Percentiles rank a stretch among this genome's conserved stretches.
Evolutionary conservation across 768 basidiomycete genomes (phyloP).

Genomic region (Naematelia encephala): DNA sequence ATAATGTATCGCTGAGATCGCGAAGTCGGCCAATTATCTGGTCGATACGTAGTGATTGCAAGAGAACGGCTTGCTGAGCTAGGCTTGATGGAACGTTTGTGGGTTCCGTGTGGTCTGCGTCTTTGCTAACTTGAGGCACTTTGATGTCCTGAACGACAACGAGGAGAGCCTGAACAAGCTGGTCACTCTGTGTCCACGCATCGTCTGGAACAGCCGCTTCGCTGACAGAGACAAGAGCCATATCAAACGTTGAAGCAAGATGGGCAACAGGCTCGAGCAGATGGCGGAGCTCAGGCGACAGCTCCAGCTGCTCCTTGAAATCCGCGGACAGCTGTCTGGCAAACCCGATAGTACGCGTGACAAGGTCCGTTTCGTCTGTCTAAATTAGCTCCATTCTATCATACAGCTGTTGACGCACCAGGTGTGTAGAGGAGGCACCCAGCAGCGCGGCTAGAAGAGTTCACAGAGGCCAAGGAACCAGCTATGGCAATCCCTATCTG

Average conservation of each 20-base stretch:
- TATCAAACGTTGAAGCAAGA: conserved; percentile 10
- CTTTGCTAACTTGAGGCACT: not conserved
- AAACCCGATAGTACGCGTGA: not conserved
- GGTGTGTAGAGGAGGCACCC: conserved; percentile 21
- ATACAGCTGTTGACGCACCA: conserved; percentile 14
- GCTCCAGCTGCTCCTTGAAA: conserved; percentile 14
- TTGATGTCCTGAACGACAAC: conserved; percentile 58
- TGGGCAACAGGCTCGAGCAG: conserved; percentile 48
- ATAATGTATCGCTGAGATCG: conserved; percentile 51
- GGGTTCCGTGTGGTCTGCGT: not conserved
- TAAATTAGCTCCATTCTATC: conserved; percentile 10
- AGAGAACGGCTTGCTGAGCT: conserved; percentile 15
- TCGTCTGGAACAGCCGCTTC: not conserved
- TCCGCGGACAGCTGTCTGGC: not conserved
- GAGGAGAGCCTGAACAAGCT: conserved; percentile 63
- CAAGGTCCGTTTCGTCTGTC: conserved; percentile 1
- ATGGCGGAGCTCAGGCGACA: conserved; percentile 40
- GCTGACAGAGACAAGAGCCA: conserved; percentile 30
- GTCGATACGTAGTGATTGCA: conserved; percentile 12
- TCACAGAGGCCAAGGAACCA: conserved; percentile 8
- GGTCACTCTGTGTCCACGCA: conserved; percentile 33
- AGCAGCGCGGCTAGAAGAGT: conserved; percentile 1
- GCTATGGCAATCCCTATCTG: conserved; percentile 16
- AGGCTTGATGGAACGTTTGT: conserved; percentile 8
- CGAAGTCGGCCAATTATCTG: conserved; percentile 47